Conservation (phyloP, 352 stramenopile species). For the Aphanomyces astaci region DNA sequence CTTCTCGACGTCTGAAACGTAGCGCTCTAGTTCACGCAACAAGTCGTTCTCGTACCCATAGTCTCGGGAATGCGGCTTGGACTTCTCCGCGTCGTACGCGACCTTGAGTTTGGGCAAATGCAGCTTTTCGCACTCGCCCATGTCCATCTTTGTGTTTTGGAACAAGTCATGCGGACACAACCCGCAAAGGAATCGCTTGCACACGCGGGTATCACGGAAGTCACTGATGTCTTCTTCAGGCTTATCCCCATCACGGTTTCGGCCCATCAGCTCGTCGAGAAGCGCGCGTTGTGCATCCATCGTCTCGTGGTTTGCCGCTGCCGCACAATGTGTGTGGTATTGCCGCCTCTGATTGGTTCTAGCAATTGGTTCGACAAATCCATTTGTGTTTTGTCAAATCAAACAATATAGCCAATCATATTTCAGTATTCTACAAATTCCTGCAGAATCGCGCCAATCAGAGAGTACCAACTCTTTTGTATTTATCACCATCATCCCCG, state of each 20-base stretch:
- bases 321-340: neutral
- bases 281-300: slow-evolving; percentile 83
- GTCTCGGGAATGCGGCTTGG: slow-evolving; percentile 25
- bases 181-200: slow-evolving; percentile 73
- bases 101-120: slow-evolving; percentile 63
- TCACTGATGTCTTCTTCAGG: slow-evolving; percentile 68
- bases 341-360: neutral
- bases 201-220: slow-evolving; percentile 64
- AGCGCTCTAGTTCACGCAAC: slow-evolving; percentile 43
- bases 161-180: slow-evolving; percentile 85
- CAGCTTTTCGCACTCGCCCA: slow-evolving; percentile 56
- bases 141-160: slow-evolving; percentile 84
- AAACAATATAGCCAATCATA: neutral
- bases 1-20: slow-evolving; percentile 49
- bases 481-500: too few relatives aligned
- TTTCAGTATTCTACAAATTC: slow-evolving; percentile 1
- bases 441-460: too few relatives aligned
- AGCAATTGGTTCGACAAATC: neutral
- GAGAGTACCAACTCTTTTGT: too few relatives aligned
- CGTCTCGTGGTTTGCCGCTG: neutral
- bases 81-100: slow-evolving; percentile 43
- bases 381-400: neutral
- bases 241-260: slow-evolving; percentile 84
- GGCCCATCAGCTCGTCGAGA: slow-evolving; percentile 86
- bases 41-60: slow-evolving; percentile 69